Percentiles rank a stretch among this genome's conserved stretches.
phyloP scores from a whole-genome alignment of 2,329 filamentous ascomycete genomes.

The Aspergillus alliaceus region DNA sequence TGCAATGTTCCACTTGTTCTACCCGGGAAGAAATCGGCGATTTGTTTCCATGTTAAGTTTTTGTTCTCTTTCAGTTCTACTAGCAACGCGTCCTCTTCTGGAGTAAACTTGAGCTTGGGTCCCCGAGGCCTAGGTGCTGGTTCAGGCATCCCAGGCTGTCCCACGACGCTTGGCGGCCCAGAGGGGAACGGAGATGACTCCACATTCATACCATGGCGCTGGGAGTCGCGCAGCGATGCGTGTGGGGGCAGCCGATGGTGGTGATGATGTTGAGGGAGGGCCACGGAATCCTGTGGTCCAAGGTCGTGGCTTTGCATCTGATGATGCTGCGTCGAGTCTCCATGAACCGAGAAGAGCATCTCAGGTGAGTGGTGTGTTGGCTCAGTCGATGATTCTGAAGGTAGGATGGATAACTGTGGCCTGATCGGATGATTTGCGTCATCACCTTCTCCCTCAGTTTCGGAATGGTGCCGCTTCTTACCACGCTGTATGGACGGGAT shows the following conservation, averaged over 20 bases:
- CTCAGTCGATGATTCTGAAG: conserved; percentile 30
- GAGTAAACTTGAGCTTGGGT: conserved; percentile 90
- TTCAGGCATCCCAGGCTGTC: conserved; percentile 80
- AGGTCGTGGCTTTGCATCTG: conserved; percentile 30
- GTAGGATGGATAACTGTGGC: conserved; percentile 34
- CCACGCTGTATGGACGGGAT: conserved; percentile 31
- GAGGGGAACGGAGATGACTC: conserved; percentile 46
- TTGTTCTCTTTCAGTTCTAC: conserved; percentile 93
- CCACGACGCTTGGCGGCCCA: conserved; percentile 80
- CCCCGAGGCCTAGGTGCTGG: conserved; percentile 79
- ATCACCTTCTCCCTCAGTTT: conserved; percentile 28
- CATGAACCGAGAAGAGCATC: conserved; percentile 36
- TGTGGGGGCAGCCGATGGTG: conserved; percentile 79
- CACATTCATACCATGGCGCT: conserved; percentile 57
- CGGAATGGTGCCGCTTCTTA: conserved; percentile 36
- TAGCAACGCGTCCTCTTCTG: conserved; percentile 83
- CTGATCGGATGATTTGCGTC: conserved; percentile 26
- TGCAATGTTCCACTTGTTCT: conserved; percentile 87
- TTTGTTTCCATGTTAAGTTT: conserved; percentile 95
- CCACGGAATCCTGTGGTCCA: conserved; percentile 42
- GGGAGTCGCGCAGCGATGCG: conserved; percentile 65
- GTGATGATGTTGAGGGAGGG: conserved; percentile 65
- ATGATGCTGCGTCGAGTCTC: conserved; percentile 31
- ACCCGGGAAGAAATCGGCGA: conserved; percentile 92
- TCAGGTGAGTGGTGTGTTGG: conserved; percentile 32